Percentiles rank a stretch among this genome's conserved stretches.
These are phyloP conservation scores for Neofusicoccum sp. DNA, from an alignment of 2,329 filamentous ascomycete species.

Conservation along the genomic window DNA sequence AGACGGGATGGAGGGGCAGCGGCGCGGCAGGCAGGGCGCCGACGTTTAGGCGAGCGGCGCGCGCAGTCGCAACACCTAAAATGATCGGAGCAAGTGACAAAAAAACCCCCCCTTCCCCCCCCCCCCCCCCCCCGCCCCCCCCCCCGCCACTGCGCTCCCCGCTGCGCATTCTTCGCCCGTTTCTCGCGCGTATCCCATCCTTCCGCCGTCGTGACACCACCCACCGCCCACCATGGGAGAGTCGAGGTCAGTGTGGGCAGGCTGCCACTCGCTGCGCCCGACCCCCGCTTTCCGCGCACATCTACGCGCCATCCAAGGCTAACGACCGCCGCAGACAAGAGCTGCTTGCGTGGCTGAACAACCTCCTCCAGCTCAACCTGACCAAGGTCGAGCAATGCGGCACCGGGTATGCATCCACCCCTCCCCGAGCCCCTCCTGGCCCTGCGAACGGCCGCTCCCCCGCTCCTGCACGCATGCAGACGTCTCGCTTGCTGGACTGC, in stretches of 20 bases:
- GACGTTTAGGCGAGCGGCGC: not conserved
- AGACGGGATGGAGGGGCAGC: slow-evolving; percentile 8
- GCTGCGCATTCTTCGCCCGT: not conserved
- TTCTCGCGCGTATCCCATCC: not conserved
- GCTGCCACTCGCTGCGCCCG: slow-evolving; percentile 9
- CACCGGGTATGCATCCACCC: slow-evolving; percentile 72
- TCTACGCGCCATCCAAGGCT: slow-evolving; percentile 25
- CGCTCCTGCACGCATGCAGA: not conserved
- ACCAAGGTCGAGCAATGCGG: slow-evolving; percentile 99
- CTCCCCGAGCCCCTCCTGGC: slow-evolving; percentile 25
- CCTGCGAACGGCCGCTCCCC: not conserved
- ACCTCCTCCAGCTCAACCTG: slow-evolving; percentile 95
- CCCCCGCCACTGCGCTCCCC: not conserved
- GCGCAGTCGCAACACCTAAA: slow-evolving; percentile 17
- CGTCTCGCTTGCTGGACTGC: not conserved
- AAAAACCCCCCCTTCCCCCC: slow-evolving; percentile 11
- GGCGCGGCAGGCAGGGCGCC: not conserved
- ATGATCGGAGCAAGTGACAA: slow-evolving; percentile 19
- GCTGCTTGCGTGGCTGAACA: slow-evolving; percentile 94
- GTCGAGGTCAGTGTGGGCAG: slow-evolving; percentile 55
- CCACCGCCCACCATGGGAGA: slow-evolving; percentile 56
- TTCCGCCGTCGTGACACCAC: not conserved
- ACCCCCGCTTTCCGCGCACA: slow-evolving; percentile 24
- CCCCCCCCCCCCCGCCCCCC: not conserved
- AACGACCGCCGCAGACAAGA: slow-evolving; percentile 71